These are phyloP conservation scores for Agrocybe praecox DNA, from an alignment of 768 basidiomycete species.

Conservation along the genomic window DNA sequence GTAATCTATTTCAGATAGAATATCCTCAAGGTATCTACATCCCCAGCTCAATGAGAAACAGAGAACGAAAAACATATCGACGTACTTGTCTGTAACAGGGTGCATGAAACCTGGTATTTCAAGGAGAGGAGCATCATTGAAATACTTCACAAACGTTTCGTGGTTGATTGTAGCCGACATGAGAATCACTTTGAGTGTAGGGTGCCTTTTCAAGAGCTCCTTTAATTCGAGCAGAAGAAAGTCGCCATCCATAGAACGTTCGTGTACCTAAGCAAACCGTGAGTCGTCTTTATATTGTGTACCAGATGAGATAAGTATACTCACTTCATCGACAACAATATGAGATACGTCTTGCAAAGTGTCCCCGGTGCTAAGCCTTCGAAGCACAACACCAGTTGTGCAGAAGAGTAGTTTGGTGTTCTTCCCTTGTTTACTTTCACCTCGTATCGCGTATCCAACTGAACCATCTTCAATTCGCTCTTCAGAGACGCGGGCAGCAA, in stretches of 20 bases:
- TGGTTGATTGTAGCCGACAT: constrained; percentile 98
- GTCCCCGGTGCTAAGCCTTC: constrained; percentile 77
- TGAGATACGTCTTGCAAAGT: constrained; percentile 73
- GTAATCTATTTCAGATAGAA: constrained; percentile 62
- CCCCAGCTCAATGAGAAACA: constrained; percentile 42
- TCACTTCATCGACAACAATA: constrained; percentile 88
- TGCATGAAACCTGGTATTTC: constrained; percentile 83
- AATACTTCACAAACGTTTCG: constrained; percentile 81
- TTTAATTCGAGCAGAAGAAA: constrained; percentile 84
- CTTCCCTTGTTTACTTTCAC: constrained; percentile 69
- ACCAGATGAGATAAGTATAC: constrained; percentile 4
- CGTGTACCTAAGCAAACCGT: constrained; percentile 72
- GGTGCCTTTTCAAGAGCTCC: constrained; percentile 67
- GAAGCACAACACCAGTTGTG: constrained; percentile 91
- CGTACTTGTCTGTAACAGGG: constrained; percentile 76
- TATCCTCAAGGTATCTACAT: constrained; percentile 66
- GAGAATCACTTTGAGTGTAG: constrained; percentile 74
- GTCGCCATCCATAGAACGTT: constrained; percentile 90
- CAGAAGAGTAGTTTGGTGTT: constrained; percentile 85
- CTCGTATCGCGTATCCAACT: constrained; percentile 89
- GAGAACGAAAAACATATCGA: not conserved
- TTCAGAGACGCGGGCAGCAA: constrained; percentile 83
- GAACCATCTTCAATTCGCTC: constrained; percentile 79
- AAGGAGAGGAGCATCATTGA: constrained; percentile 77
- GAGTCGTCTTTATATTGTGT: not conserved